Conservation (phyloP, 371 early-diverging fungal genomes). For the Mucor saturninus region DNA sequence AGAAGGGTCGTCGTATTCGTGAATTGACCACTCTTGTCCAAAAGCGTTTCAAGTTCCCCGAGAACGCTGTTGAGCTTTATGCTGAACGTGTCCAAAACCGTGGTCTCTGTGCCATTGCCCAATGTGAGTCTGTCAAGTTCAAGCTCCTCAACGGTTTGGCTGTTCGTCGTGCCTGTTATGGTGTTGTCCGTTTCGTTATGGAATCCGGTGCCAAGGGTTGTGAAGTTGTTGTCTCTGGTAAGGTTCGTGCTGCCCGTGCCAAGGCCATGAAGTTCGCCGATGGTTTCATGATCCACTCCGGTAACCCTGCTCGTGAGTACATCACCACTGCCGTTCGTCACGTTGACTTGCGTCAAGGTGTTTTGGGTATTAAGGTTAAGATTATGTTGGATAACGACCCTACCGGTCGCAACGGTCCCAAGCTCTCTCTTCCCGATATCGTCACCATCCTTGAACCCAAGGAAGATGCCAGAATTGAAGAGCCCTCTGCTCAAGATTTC, state of each 20-base stretch:
- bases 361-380: conserved; percentile 99
- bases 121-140: conserved; percentile 98
- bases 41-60: conserved; percentile 99
- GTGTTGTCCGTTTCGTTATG: conserved; percentile 99
- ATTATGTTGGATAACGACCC: conserved; percentile 99
- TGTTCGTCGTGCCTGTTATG: conserved; percentile 97
- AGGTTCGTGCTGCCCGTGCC: conserved; percentile 99
- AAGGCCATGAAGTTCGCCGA: conserved; percentile 99
- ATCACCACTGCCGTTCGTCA: conserved; percentile 98
- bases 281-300: conserved; percentile 99
- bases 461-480: conserved; percentile 78
- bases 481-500: conserved; percentile 80
- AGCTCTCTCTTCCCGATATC: conserved; percentile 95
- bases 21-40: conserved; percentile 98
- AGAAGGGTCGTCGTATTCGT: conserved; percentile 98
- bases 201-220: conserved; percentile 99
- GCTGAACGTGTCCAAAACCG: conserved; percentile 99
- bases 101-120: conserved; percentile 99
- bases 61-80: conserved; percentile 97
- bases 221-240: conserved; percentile 99
- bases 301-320: conserved; percentile 97
- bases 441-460: conserved; percentile 96
- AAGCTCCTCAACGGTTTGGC: conserved; percentile 97
- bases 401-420: conserved; percentile 95
- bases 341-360: conserved; percentile 99